A percentile compares a stretch with the other conserved stretches of the same genome.
Conservation (phyloP, 2,329 filamentous ascomycete genomes). For the Verticillium tricorpus region DNA sequence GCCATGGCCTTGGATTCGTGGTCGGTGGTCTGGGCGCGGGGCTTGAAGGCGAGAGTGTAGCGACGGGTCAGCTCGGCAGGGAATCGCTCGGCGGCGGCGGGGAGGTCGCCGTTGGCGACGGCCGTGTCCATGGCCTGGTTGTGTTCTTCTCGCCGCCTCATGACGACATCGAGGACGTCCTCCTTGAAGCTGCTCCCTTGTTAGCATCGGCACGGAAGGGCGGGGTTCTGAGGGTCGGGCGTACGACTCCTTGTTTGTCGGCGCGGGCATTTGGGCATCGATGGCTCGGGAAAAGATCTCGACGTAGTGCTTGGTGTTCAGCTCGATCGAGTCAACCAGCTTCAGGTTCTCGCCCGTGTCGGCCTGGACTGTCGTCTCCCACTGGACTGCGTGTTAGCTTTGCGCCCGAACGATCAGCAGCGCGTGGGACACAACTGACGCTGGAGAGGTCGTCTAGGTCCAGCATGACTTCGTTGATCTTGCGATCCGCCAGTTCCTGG, state of each 20-base stretch:
- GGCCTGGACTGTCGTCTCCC: slow-evolving; percentile 66
- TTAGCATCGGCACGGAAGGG: not conserved
- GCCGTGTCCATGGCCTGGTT: slow-evolving; percentile 71
- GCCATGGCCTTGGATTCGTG: slow-evolving; percentile 64
- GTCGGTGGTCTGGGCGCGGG: slow-evolving; percentile 68
- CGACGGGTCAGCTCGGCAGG: slow-evolving; percentile 87
- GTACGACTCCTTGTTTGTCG: slow-evolving; percentile 72
- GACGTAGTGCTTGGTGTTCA: slow-evolving; percentile 92
- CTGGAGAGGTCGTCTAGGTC: slow-evolving; percentile 82
- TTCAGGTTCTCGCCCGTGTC: slow-evolving; percentile 44
- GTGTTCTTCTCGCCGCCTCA: slow-evolving; percentile 82
- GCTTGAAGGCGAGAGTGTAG: slow-evolving; percentile 96
- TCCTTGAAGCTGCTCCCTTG: slow-evolving; percentile 72
- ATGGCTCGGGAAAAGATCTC: slow-evolving; percentile 86
- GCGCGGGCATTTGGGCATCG: slow-evolving; percentile 78
- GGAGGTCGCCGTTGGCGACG: slow-evolving; percentile 53
- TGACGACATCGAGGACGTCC: slow-evolving; percentile 93
- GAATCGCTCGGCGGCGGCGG: slow-evolving; percentile 70
- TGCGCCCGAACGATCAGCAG: slow-evolving; percentile 62
- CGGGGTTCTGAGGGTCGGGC: slow-evolving; percentile 19
- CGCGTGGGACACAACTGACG: slow-evolving; percentile 56
- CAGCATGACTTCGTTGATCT: slow-evolving; percentile 71
- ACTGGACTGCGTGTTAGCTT: slow-evolving; percentile 41
- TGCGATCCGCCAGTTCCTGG: slow-evolving; percentile 80
- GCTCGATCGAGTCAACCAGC: slow-evolving; percentile 79